These are phyloP conservation scores for Coriolopsis trogii DNA, from an alignment of 1,284 basidiomycete genomes.

Conservation along the genomic window DNA sequence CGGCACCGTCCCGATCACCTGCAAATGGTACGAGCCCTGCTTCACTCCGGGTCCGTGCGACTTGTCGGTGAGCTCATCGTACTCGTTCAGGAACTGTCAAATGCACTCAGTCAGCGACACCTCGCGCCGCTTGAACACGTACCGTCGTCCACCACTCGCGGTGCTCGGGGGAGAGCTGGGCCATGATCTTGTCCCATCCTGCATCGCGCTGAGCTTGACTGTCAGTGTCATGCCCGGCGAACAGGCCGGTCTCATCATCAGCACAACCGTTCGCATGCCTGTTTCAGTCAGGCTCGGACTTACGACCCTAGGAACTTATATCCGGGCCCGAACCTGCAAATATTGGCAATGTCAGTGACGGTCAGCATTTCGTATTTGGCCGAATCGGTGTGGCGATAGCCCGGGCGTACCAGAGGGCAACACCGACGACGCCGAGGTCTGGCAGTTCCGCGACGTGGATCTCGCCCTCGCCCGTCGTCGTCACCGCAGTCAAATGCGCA, in stretches of 20 bases:
- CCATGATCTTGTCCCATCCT: slow-evolving; percentile 20
- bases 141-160: slow-evolving; percentile 22
- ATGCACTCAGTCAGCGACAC: background rate
- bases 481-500: slow-evolving; percentile 14
- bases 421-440: slow-evolving; percentile 13
- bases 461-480: slow-evolving; percentile 13
- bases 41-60: slow-evolving; percentile 21
- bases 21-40: slow-evolving; percentile 25
- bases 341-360: too few species aligned
- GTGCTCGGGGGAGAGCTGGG: slow-evolving; percentile 1
- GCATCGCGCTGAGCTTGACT: slow-evolving; percentile 18
- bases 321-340: slow-evolving; percentile 25
- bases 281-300: background rate
- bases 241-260: background rate
- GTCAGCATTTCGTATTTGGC: background rate
- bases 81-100: slow-evolving; percentile 13
- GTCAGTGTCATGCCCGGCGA: background rate
- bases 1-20: slow-evolving; percentile 24
- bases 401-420: slow-evolving; percentile 13
- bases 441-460: slow-evolving; percentile 18
- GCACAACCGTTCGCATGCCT: background rate
- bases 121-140: background rate
- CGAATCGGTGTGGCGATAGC: background rate
- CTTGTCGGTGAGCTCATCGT: slow-evolving; percentile 16
- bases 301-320: slow-evolving; percentile 16